A percentile compares a stretch with the other conserved stretches of the same genome.
Evolutionary conservation across 805 yeast species (phyloP).

Genomic region (Jamesozyma spencerorum): DNA sequence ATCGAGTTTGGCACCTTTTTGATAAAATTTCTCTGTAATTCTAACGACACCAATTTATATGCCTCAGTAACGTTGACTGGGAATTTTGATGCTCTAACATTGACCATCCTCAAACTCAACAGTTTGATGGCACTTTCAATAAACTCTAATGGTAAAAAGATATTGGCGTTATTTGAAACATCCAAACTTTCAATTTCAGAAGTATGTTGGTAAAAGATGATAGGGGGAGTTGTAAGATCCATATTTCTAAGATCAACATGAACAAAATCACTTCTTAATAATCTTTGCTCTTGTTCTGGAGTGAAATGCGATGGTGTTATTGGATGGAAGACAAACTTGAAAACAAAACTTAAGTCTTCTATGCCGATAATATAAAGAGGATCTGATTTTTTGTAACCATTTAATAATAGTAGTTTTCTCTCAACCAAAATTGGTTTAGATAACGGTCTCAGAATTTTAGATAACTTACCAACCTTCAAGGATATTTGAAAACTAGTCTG

Average conservation of each 20-base stretch:
- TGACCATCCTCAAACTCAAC: conserved; percentile 54
- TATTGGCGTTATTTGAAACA: conserved; percentile 79
- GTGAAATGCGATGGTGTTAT: conserved; percentile 51
- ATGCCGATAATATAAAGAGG: conserved; percentile 69
- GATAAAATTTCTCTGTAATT: conserved; percentile 71
- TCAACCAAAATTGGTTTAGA: conserved; percentile 76
- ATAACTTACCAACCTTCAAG: conserved; percentile 64
- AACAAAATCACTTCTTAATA: conserved; percentile 49
- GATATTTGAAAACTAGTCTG: conserved; percentile 69
- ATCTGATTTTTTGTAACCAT: conserved; percentile 76
- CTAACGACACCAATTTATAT: conserved; percentile 52
- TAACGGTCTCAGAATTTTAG: conserved; percentile 59
- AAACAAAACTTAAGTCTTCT: conserved; percentile 72
- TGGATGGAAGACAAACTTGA: conserved; percentile 67
- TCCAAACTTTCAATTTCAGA: conserved; percentile 73
- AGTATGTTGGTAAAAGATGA: conserved; percentile 69
- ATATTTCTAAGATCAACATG: conserved; percentile 65
- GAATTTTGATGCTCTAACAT: conserved; percentile 63
- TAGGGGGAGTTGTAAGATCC: conserved; percentile 77
- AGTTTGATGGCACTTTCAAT: conserved; percentile 72
- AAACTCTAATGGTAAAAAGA: conserved; percentile 74
- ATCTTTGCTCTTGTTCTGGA: conserved; percentile 60
- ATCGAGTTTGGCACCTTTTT: conserved; percentile 51
- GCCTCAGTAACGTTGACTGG: conserved; percentile 70
- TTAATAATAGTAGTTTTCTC: conserved; percentile 55